phyloP scores from a whole-genome alignment of 805 yeast genomes.

The Isabelozyma rhagii region DNA sequence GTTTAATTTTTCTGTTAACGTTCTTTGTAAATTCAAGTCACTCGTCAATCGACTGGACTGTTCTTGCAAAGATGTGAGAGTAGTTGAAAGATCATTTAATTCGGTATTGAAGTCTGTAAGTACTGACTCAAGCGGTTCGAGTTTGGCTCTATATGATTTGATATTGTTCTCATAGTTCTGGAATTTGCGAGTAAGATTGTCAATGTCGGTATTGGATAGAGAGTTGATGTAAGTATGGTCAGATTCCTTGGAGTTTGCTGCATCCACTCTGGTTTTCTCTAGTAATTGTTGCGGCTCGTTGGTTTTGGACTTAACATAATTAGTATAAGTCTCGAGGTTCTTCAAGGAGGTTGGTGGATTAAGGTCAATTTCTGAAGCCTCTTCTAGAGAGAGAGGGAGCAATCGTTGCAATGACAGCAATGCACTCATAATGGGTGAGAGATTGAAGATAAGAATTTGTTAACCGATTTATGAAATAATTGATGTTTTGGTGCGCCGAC shows the following conservation, averaged over 20 bases:
- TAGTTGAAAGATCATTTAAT: constrained; percentile 28
- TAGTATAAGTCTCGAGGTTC: constrained; percentile 5
- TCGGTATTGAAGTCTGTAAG: constrained; percentile 57
- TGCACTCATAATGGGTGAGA: constrained; percentile 4
- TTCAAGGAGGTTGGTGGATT: constrained; percentile 2
- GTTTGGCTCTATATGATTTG: constrained; percentile 25
- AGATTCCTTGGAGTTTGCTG: neutral
- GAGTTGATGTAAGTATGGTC: neutral
- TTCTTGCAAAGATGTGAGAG: constrained; percentile 29
- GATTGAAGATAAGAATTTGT: neutral
- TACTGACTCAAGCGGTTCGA: constrained; percentile 52
- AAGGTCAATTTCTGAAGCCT: neutral
- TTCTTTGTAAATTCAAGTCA: constrained; percentile 23
- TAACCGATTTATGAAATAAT: neutral
- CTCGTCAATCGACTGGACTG: constrained; percentile 29
- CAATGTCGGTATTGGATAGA: constrained; percentile 3
- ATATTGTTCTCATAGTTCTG: constrained; percentile 22
- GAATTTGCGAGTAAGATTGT: constrained; percentile 11
- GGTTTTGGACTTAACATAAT: neutral
- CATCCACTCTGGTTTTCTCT: constrained; percentile 11
- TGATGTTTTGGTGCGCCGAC: neutral
- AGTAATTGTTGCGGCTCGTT: constrained; percentile 4
- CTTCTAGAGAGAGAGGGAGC: neutral
- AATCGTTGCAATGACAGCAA: neutral
- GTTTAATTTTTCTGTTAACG: constrained; percentile 45